Percentiles rank a stretch among this genome's conserved stretches.
phyloP scores from a whole-genome alignment of 768 basidiomycete genomes.

The Pisolithus orientalis region DNA sequence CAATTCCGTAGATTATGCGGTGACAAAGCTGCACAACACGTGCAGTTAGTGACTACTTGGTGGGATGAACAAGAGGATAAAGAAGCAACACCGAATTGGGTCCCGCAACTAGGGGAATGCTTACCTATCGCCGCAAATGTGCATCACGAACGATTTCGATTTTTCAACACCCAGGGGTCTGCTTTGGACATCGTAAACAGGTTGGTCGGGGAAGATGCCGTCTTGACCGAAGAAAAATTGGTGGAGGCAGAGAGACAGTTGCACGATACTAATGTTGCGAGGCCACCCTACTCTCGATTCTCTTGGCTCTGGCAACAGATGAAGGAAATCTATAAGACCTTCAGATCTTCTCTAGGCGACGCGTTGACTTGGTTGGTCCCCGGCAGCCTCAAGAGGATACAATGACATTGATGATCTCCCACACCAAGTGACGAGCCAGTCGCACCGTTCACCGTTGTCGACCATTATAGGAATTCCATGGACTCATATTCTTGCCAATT shows the following conservation, averaged over 20 bases:
- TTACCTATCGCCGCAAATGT: slow-evolving; percentile 7
- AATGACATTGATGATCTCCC: too few species aligned
- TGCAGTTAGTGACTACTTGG: slow-evolving; percentile 31
- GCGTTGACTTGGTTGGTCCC: too few species aligned
- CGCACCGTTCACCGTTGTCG: too few species aligned
- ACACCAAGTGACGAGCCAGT: too few species aligned
- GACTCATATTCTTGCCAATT: too few species aligned
- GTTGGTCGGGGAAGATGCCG: not conserved
- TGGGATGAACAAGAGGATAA: slow-evolving; percentile 22
- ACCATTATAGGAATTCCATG: too few species aligned
- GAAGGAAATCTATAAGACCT: too few species aligned
- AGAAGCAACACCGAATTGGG: slow-evolving; percentile 6
- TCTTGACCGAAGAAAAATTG: not conserved
- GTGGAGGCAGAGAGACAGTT: not conserved
- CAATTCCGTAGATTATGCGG: slow-evolving; percentile 33
- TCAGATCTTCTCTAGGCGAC: too few species aligned
- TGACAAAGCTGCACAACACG: not conserved
- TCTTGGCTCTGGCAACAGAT: too few species aligned
- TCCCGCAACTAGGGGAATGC: slow-evolving; percentile 17
- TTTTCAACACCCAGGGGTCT: not conserved
- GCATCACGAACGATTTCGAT: not conserved
- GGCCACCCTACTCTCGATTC: too few species aligned
- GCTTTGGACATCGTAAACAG: not conserved
- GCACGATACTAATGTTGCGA: too few species aligned
- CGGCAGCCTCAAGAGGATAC: too few species aligned